phyloP scores from a whole-genome alignment of 2,329 filamentous ascomycete genomes.

The Fusarium sp. region DNA sequence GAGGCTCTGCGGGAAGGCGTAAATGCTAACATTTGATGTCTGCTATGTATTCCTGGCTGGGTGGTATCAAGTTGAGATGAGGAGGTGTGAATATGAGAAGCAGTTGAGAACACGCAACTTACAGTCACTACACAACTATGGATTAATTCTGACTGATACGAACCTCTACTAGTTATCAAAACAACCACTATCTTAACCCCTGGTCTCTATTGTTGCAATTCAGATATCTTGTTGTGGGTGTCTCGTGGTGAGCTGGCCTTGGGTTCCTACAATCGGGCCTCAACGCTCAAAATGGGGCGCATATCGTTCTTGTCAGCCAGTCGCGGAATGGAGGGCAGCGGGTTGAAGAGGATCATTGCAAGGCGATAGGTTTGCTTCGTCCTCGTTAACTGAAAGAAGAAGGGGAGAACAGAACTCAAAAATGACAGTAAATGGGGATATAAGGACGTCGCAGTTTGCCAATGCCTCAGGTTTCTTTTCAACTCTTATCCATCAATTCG shows the following conservation, averaged over 20 bases:
- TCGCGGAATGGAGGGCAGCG: constrained; percentile 38
- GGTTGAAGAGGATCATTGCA: constrained; percentile 37
- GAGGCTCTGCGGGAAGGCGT: constrained; percentile 43
- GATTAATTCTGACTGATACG: not conserved
- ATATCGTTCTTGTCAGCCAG: constrained; percentile 31
- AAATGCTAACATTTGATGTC: constrained; percentile 13
- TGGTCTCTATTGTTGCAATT: not conserved
- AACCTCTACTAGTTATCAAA: not conserved
- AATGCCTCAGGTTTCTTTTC: constrained; percentile 33
- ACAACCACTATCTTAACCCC: not conserved
- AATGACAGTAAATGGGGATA: constrained; percentile 36
- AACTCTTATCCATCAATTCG: constrained; percentile 4
- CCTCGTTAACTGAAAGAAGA: constrained; percentile 29
- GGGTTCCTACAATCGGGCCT: constrained; percentile 36
- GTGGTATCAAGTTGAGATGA: constrained; percentile 37
- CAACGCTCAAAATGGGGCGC: constrained; percentile 41
- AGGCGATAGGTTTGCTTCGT: constrained; percentile 31
- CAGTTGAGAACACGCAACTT: not conserved
- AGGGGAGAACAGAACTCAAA: constrained; percentile 28
- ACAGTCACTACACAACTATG: not conserved
- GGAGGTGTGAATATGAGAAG: constrained; percentile 31
- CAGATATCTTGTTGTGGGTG: constrained; percentile 15
- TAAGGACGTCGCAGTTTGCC: constrained; percentile 38
- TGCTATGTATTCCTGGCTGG: constrained; percentile 20
- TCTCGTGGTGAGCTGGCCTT: constrained; percentile 32